These are phyloP conservation scores for Teratosphaeria viscida DNA, from an alignment of 2,329 filamentous ascomycete genomes.

Conservation along the genomic window DNA sequence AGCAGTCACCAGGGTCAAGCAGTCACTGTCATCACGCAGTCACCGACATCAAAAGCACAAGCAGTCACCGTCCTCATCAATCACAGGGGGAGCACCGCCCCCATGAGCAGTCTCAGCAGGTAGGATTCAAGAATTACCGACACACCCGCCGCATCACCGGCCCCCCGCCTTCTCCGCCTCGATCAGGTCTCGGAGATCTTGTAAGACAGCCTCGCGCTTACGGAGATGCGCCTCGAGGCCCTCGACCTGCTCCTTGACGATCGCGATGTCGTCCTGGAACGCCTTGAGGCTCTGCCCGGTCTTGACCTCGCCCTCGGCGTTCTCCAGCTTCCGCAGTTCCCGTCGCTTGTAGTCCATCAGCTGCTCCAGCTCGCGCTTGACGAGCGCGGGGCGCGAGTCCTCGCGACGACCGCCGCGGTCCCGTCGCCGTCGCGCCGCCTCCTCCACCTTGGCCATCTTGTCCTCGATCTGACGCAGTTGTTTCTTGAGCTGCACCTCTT, in stretches of 20 bases:
- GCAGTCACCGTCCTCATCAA: no score
- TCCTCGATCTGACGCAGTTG: constrained; percentile 81
- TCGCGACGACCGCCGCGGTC: constrained; percentile 35
- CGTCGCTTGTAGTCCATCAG: constrained; percentile 88
- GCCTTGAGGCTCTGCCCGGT: constrained; percentile 64
- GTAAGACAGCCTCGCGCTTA: constrained; percentile 63
- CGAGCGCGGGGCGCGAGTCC: constrained; percentile 74
- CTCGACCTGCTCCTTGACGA: constrained; percentile 89
- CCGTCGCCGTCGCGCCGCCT: constrained; percentile 44
- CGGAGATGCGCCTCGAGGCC: constrained; percentile 75
- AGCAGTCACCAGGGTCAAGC: no score
- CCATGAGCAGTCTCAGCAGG: background rate
- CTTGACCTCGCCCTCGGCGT: constrained; percentile 57
- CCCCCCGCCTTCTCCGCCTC: constrained; percentile 54
- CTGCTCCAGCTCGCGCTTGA: constrained; percentile 90
- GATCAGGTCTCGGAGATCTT: constrained; percentile 69
- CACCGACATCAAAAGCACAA: no score
- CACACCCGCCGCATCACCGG: constrained; percentile 1
- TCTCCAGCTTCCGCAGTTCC: constrained; percentile 64
- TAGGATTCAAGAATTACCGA: background rate
- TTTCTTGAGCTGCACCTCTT: constrained; percentile 89
- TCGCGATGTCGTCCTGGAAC: constrained; percentile 74
- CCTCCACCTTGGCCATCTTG: constrained; percentile 75
- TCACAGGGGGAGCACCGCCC: background rate
- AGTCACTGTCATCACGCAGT: no score